Conservation (phyloP, 768 basidiomycete species). For the Lyophyllum shimeji region DNA sequence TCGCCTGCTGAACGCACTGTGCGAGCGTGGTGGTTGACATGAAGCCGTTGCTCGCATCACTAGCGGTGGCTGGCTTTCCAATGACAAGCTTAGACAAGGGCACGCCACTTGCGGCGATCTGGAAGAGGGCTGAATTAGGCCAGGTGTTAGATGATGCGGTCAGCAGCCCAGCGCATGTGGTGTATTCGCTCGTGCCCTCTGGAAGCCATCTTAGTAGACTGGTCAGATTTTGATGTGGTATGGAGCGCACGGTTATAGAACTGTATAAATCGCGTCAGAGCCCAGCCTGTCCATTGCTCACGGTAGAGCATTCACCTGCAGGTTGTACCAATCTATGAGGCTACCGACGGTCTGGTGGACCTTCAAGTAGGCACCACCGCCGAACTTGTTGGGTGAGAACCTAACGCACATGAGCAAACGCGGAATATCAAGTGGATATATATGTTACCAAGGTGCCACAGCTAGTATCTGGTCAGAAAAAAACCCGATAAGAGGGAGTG, state of each 20-base stretch:
- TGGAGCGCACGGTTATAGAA: constrained; percentile 43
- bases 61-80: constrained; percentile 59
- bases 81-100: constrained; percentile 65
- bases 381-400: not conserved
- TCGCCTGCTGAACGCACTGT: constrained; percentile 57
- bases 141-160: constrained; percentile 54
- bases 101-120: constrained; percentile 58
- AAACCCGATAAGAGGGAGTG: not conserved
- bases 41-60: constrained; percentile 58
- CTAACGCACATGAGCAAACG: not conserved
- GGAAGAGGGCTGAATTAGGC: constrained; percentile 59
- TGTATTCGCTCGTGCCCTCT: constrained; percentile 65
- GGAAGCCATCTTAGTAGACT: constrained; percentile 1
- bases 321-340: constrained; percentile 64
- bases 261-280: constrained; percentile 11
- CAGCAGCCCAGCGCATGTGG: constrained; percentile 58
- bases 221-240: not conserved
- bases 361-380: constrained; percentile 13
- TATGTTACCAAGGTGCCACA: constrained; percentile 43
- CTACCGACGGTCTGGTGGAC: constrained; percentile 50
- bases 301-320: constrained; percentile 40
- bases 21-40: constrained; percentile 56
- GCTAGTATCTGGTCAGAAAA: constrained; percentile 25
- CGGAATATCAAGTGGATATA: not conserved
- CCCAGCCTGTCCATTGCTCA: not conserved